Evolutionary conservation across 208 protist species (phyloP), one percentile per base, ranked within the genome.

Genomic region (Vickermania ingenoplastis): DNA sequence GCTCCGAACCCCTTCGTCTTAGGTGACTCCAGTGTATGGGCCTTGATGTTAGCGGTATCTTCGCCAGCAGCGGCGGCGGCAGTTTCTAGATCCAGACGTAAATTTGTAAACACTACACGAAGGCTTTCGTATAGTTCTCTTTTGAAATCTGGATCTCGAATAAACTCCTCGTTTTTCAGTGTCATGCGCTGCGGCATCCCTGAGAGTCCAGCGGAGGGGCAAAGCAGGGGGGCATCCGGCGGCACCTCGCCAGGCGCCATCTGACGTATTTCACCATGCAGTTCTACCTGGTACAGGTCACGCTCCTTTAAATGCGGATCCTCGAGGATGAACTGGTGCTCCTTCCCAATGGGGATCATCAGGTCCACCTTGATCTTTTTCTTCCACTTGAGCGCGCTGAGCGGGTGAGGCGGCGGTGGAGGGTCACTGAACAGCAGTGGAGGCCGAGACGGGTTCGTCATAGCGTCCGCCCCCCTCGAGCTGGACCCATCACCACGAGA

Each of bases 361-460:
- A 63, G 66, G 53, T 81, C 71, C 45, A 89, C 70, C 65, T 89
- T 89, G 22, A 89, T 75, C 62, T 89, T 89, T 55, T 80, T 79
- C 53, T 75, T 74, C 79, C 82, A 89, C 55, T 27, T 29, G 31
- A 81, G 53, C 2, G 66, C 71, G 26, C 65, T 60, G 1, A 21
- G 51, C 21, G 41, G 41, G 31, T 58, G 57, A 4, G 56, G 50
- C 21, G 53, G 24, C 23, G 30, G 1, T 61, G 68, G 11, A 54
- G 64, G n/a, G 21, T 28, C 50, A 54, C 24, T 26, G 50, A 54
- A 54, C n/a, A 28, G 11, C 11, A 13, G n/a, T 13, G 50, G 22
- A 21, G 11, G 21, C 5, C 24, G 50, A 13, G 22, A 54, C 5
- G 50, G 50, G 23, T 26, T 54, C 11, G 7, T 45, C 11, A 45